Evolutionary conservation across 805 yeast genomes (phyloP).

Genomic region (Saturnispora bothae): DNA sequence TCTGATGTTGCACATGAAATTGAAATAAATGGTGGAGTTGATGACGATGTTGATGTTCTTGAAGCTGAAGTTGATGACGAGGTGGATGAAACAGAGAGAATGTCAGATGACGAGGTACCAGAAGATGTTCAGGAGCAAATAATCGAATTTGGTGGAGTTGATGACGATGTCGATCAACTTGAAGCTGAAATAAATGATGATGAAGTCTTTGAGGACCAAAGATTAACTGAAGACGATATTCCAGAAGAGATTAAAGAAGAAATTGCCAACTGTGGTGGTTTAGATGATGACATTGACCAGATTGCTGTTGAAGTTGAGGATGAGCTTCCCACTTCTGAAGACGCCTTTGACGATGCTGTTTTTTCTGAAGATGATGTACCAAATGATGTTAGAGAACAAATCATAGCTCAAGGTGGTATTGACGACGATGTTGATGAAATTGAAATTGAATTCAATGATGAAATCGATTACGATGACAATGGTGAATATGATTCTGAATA

Average conservation of each 20-base stretch:
- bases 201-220: constrained; percentile 3
- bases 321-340: constrained; percentile 6
- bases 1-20: constrained; percentile 8
- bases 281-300: constrained; percentile 5
- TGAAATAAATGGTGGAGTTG: neutral
- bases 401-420: constrained; percentile 1
- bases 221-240: constrained; percentile 4
- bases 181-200: constrained; percentile 10
- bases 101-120: constrained; percentile 8
- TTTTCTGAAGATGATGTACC: constrained; percentile 4
- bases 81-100: neutral
- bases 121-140: constrained; percentile 1
- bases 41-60: constrained; percentile 1
- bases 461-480: constrained; percentile 4
- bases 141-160: neutral
- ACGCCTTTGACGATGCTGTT: constrained; percentile 9
- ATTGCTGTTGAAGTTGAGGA: constrained; percentile 1
- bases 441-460: constrained; percentile 1
- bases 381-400: constrained; percentile 1
- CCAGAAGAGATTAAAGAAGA: constrained; percentile 3
- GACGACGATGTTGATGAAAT: constrained; percentile 4
- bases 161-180: constrained; percentile 6
- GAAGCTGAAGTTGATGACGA: constrained; percentile 1
- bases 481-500: constrained; percentile 3
- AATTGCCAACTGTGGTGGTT: neutral